phyloP scores from a whole-genome alignment of 2,329 filamentous ascomycete genomes.

The Hirsutella thompsonii region DNA sequence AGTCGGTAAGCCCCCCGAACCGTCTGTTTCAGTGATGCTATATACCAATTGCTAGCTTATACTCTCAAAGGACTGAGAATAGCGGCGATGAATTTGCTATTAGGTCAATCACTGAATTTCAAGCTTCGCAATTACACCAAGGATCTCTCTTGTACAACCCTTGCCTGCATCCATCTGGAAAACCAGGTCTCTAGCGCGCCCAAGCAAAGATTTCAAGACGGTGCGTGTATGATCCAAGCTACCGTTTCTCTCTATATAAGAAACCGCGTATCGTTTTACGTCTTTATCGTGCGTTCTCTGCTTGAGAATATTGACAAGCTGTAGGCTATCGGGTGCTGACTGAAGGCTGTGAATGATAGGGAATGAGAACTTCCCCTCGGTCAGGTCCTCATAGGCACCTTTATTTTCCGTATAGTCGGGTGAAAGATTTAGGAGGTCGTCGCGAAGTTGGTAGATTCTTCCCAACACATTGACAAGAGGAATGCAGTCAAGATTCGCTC shows the following conservation, averaged over 20 bases:
- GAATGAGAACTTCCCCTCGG: constrained; percentile 94
- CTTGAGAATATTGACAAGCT: constrained; percentile 84
- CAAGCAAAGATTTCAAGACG: constrained; percentile 50
- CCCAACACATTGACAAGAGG: constrained; percentile 81
- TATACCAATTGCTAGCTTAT: too few relatives aligned
- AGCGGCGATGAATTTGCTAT: too few relatives aligned
- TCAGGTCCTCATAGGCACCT: constrained; percentile 88
- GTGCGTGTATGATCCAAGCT: constrained; percentile 76
- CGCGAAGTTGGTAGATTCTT: constrained; percentile 79
- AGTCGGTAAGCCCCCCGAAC: too few relatives aligned
- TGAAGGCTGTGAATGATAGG: constrained; percentile 90
- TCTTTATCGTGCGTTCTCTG: constrained; percentile 78
- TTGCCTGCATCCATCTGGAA: constrained; percentile 49
- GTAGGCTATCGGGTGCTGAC: constrained; percentile 56
- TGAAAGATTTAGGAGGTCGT: constrained; percentile 86
- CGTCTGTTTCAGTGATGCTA: too few relatives aligned
- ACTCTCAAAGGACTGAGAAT: too few relatives aligned
- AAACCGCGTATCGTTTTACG: constrained; percentile 82
- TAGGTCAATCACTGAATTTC: too few relatives aligned
- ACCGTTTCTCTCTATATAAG: constrained; percentile 80
- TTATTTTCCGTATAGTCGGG: constrained; percentile 79
- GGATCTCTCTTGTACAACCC: constrained; percentile 43
- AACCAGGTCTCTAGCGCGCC: constrained; percentile 48
- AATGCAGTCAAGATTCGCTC: constrained; percentile 51
- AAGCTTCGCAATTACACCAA: constrained; percentile 11